Percentiles rank a stretch among this genome's conserved stretches.
phyloP scores from a whole-genome alignment of 2,329 filamentous ascomycete species.

The Venturia oleaginea region DNA sequence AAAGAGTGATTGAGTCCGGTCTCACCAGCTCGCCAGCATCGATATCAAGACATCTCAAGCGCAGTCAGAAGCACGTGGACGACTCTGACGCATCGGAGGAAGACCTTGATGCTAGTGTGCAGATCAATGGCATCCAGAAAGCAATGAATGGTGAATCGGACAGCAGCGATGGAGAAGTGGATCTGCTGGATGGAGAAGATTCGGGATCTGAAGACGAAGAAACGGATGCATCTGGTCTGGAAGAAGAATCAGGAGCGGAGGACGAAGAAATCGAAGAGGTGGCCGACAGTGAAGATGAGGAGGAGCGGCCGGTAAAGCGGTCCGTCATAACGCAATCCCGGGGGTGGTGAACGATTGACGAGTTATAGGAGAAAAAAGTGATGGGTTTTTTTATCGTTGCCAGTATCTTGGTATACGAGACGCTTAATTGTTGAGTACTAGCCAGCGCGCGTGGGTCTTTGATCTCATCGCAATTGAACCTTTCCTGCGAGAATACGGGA shows the following conservation, averaged over 20 bases:
- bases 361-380: not conserved
- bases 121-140: constrained; percentile 40
- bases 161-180: constrained; percentile 37
- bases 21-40: not conserved
- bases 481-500: not conserved
- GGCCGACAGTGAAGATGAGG: constrained; percentile 5
- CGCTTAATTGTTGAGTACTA: not conserved
- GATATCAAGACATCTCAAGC: constrained; percentile 18
- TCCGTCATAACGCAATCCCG: not conserved
- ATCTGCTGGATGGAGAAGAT: constrained; percentile 34
- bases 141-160: constrained; percentile 34
- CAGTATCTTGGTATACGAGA: not conserved
- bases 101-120: not conserved
- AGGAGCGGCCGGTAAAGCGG: not conserved
- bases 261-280: not conserved
- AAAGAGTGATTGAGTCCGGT: constrained; percentile 22
- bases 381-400: not conserved
- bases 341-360: not conserved
- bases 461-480: not conserved
- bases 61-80: constrained; percentile 45
- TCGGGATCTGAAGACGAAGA: constrained; percentile 31
- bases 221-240: not conserved
- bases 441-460: not conserved
- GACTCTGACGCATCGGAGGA: constrained; percentile 43
- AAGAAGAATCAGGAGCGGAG: constrained; percentile 5